Base-by-base conservation (phyloP, 2,329 filamentous ascomycete species). In the Epichloe glyceriae region DNA sequence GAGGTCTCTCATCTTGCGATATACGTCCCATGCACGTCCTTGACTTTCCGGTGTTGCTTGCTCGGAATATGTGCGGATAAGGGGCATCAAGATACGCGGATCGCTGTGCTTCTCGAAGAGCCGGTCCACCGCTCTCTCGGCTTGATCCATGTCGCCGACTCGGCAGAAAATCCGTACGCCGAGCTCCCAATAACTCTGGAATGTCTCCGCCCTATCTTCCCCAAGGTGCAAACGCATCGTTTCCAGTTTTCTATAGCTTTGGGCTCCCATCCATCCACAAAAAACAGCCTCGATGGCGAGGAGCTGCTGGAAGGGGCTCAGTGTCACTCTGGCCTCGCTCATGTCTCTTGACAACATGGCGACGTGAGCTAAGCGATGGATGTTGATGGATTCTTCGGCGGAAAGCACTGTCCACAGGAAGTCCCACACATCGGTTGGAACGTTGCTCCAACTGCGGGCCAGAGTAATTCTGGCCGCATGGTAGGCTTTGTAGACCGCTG, bases 261-360 rank as follows among this genome's bases (percentile, higher is more conserved):
- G 5, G 70, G 67, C 51, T 76, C 71, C 62, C 78, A 78, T 2
- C 82, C 83, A 40, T 76, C 74, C 5, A 81, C 70, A 55, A 85
- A 85, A 83, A 40, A 85, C 70, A 51, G 83, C 79, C 60, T 88
- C 82, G 34, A 89, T 80, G 34, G 82, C 82, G 30, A 83, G 67
- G 17, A 89, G 67, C 55, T 80, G 78, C 58, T 86, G 83, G 2
- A 70, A 63, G 4, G 74, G 71, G 12, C 67, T 72, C 49, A 89
- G 67, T 1, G 70, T 56, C 46, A 78, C 70, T 7, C 78, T 79
- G 17, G 77, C 75, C 5, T 75, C 72, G 50, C 73, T 71, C 72
- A 88, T 83, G 60, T 89, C 85, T 58, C 80, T 74, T 5, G 79
- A 73, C 3, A 91, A 70, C 34, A 72, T 67, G 52, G 77, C 77